Conservation (phyloP, 2,329 filamentous ascomycete species). For the Beauveria caledonica region DNA sequence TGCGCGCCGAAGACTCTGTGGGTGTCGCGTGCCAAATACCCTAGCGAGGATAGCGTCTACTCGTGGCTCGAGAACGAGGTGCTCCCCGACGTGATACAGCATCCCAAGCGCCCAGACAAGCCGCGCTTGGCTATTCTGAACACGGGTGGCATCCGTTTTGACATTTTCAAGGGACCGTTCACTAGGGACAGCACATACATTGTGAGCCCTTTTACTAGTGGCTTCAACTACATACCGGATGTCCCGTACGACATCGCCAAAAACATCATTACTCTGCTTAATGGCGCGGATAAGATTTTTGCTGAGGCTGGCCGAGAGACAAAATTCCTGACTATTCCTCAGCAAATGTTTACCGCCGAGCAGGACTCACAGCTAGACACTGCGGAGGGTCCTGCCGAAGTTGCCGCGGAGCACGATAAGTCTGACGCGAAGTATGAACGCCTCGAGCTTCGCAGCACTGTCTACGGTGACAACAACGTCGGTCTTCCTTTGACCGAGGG, state of each 20-base stretch:
- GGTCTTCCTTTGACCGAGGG: constrained; percentile 48
- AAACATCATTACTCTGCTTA: constrained; percentile 55
- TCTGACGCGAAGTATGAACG: constrained; percentile 15
- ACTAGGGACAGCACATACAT: constrained; percentile 81
- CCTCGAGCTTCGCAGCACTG: constrained; percentile 25
- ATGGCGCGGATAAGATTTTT: constrained; percentile 45
- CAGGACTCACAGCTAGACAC: background rate
- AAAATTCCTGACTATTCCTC: constrained; percentile 41
- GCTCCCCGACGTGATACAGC: constrained; percentile 57
- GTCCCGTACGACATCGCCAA: constrained; percentile 71
- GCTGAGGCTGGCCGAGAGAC: constrained; percentile 28
- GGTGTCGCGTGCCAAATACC: constrained; percentile 72
- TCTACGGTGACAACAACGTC: constrained; percentile 14
- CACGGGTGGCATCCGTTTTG: constrained; percentile 87
- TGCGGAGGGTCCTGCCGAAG: no score
- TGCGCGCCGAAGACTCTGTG: constrained; percentile 76
- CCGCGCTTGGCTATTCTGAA: constrained; percentile 72
- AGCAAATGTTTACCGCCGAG: constrained; percentile 27
- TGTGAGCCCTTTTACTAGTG: constrained; percentile 79
- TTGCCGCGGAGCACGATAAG: background rate
- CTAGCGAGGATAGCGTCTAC: constrained; percentile 67
- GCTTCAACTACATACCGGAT: constrained; percentile 67
- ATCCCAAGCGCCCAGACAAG: constrained; percentile 47
- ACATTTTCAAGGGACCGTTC: constrained; percentile 88
- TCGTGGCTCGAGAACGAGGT: constrained; percentile 71